Base-by-base conservation (phyloP, 345 rosid species). In the Iberis pinnata region DNA sequence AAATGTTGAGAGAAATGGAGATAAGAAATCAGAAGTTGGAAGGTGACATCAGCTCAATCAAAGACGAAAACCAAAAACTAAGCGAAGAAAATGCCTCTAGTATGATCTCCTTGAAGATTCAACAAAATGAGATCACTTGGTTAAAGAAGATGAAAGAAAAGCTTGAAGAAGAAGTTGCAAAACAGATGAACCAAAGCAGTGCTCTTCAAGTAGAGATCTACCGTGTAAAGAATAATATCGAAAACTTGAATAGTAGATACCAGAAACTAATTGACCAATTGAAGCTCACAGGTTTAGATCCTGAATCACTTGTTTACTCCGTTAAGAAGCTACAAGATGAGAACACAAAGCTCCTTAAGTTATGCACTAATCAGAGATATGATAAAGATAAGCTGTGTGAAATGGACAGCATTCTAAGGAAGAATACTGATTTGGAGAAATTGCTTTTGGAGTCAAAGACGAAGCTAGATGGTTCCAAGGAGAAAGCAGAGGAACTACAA, bases 191-290 rank as follows among this genome's bases (percentile, higher is more conserved):
- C 51, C 76, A 73, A 61, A 78, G 88, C 65, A 74, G 73, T 66
- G 74, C 71, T 16, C 89, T 83, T 56, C 95, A 79, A 73, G 78
- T 77, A 68, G 94, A 88, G 77, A 77, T 80, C 59, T 60, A 60
- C 48, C 69, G 75, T 53, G 60, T 88, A 62, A 79, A 81, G 78
- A 86, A 74, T 69, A 81, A 83, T 64, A 73, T 86, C 3, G 65
- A 71, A 40, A 76, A 53, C 38, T 68, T 83, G 75, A 83, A 78
- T 54, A 58, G 65, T 58, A 73, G 73, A 77, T 79, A 86, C 59
- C 76, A 74, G 68, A 52, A 59, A 1, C 42, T 88, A 20, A 51
- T 81, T 43, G 81, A 72, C 43, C 90, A 83, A 71, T 76, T 85
- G 60, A 78, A 78, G 45, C 77, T 80, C 45, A 73, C 73, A 9